phyloP scores from a whole-genome alignment of 768 basidiomycete species.

The Suillus variegatus region DNA sequence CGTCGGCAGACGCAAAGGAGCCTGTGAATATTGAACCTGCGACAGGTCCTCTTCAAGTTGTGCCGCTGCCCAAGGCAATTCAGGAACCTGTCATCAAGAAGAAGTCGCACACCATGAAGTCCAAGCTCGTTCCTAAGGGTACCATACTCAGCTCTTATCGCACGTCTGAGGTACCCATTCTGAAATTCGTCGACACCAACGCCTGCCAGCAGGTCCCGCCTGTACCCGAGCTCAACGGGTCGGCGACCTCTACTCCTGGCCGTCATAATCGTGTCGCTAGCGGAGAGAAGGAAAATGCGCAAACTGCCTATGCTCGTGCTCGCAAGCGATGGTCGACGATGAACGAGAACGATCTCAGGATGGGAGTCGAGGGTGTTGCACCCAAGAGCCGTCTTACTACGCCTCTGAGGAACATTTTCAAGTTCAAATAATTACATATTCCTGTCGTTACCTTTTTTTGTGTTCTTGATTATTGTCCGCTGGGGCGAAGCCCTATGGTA shows the following conservation, averaged over 20 bases:
- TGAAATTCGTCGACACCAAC: slow-evolving; percentile 5
- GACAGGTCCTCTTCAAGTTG: background rate
- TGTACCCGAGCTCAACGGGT: slow-evolving; percentile 7
- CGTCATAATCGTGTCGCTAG: slow-evolving; percentile 19
- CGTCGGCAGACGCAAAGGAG: background rate
- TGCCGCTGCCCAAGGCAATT: background rate
- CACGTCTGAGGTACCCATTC: slow-evolving; percentile 8
- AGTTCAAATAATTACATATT: slow-evolving; percentile 24
- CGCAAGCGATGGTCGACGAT: slow-evolving; percentile 17
- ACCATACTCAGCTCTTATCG: slow-evolving; percentile 12
- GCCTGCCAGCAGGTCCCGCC: slow-evolving; percentile 1
- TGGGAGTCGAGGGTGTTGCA: slow-evolving; percentile 25
- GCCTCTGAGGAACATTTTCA: slow-evolving; percentile 33
- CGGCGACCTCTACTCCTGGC: slow-evolving; percentile 9
- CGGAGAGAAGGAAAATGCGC: slow-evolving; percentile 19
- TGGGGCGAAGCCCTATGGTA: too few species aligned
- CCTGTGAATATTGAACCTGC: background rate
- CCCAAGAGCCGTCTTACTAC: slow-evolving; percentile 27
- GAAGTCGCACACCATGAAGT: slow-evolving; percentile 16
- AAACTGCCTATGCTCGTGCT: slow-evolving; percentile 8
- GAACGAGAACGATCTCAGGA: slow-evolving; percentile 21
- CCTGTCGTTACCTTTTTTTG: background rate
- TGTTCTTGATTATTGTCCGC: too few species aligned
- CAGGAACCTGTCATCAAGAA: background rate
- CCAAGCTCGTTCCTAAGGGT: slow-evolving; percentile 18